Evolutionary conservation across 169 alveolate species (phyloP).

Genomic region (Cryptosporidium muris): DNA sequence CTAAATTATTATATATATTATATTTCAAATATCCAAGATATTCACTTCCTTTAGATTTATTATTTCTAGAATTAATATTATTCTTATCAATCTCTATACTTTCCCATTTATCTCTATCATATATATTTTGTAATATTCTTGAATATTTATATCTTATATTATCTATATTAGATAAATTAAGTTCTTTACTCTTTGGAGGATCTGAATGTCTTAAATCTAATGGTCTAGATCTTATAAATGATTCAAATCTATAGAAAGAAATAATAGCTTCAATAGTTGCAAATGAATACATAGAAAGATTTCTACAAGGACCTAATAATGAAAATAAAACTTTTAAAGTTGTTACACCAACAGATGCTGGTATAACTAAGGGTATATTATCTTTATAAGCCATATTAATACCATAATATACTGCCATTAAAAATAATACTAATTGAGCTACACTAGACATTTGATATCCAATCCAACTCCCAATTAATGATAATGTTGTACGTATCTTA

Average conservation of each 20-base stretch:
- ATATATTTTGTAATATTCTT: no score
- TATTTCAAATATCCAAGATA: no score
- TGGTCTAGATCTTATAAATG: conserved; percentile 63
- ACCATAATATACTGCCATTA: conserved; percentile 57
- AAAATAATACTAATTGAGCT: conserved; percentile 42
- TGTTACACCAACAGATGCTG: conserved; percentile 71
- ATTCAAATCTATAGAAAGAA: conserved; percentile 47
- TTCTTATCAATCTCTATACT: no score
- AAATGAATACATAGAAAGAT: conserved; percentile 54
- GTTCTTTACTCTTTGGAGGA: background rate
- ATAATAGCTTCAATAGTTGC: conserved; percentile 65
- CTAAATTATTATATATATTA: background rate
- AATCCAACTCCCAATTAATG: conserved; percentile 57
- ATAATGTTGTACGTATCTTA: conserved; percentile 31
- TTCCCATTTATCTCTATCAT: no score
- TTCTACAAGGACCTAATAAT: conserved; percentile 64
- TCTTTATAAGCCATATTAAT: conserved; percentile 2
- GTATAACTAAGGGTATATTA: conserved; percentile 40
- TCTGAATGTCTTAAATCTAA: conserved; percentile 56
- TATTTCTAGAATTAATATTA: no score
- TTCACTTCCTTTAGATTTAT: no score
- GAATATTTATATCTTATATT: no score
- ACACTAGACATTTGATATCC: conserved; percentile 69
- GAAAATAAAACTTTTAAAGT: conserved; percentile 56
- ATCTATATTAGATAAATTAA: no score